A percentile compares a stretch with the other conserved stretches of the same genome.
phyloP scores from a whole-genome alignment of 1,139 yeast species.

The Lodderomyces theae region DNA sequence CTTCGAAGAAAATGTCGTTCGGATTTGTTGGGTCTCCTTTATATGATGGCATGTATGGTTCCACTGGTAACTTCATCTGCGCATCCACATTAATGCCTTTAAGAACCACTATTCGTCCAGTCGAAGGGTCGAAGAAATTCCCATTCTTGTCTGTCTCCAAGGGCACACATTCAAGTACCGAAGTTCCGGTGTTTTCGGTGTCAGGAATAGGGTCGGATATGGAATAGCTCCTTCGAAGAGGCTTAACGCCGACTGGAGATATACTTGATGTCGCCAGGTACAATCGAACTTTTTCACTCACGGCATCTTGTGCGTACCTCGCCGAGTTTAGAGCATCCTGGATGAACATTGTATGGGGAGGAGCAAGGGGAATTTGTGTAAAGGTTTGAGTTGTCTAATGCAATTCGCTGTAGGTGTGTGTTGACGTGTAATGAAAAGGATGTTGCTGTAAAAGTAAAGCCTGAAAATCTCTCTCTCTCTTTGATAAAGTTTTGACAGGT shows the following conservation, averaged over 20 bases:
- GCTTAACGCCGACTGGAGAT: slow-evolving; percentile 25
- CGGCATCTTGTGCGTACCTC: slow-evolving; percentile 28
- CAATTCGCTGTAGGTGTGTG: no score
- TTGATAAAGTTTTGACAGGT: no score
- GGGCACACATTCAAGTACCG: slow-evolving; percentile 31
- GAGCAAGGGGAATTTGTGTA: no score
- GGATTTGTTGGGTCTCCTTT: slow-evolving; percentile 42
- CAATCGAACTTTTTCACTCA: slow-evolving; percentile 31
- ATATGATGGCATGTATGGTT: slow-evolving; percentile 56
- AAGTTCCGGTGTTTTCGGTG: slow-evolving; percentile 14
- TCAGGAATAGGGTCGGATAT: slow-evolving; percentile 20
- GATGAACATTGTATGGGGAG: neutral
- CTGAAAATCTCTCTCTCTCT: no score
- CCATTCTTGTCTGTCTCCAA: slow-evolving; percentile 45
- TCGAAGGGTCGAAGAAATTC: slow-evolving; percentile 50
- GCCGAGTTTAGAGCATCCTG: slow-evolving; percentile 11
- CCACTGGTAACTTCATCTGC: slow-evolving; percentile 66
- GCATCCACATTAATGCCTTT: slow-evolving; percentile 86
- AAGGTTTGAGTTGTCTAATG: no score
- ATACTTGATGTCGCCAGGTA: slow-evolving; percentile 24
- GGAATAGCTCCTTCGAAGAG: slow-evolving; percentile 25
- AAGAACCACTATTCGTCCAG: slow-evolving; percentile 59
- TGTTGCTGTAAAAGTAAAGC: no score
- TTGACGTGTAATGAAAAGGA: no score
- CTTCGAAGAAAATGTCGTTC: slow-evolving; percentile 56